Base-by-base conservation (phyloP, 306 rosid genomes). In the Acacia acuminata region DNA sequence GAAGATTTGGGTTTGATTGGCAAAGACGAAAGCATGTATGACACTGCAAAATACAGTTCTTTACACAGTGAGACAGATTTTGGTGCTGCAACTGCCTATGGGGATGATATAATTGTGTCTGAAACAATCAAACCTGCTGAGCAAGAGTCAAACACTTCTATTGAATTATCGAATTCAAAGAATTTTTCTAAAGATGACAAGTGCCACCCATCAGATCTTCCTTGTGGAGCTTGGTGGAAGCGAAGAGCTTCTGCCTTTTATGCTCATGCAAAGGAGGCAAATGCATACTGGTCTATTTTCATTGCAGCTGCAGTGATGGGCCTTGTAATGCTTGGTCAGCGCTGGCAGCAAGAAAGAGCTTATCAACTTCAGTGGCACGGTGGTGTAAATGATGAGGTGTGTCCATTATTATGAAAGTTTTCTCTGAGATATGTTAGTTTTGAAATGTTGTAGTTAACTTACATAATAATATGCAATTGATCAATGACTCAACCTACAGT, bases 221-320 rank as follows among this genome's bases (percentile, higher is more conserved):
- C 98, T 20, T 90, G 98, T 82, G 97, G 94, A 86, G 98, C 95
- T 75, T 96, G 99, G 99, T 96, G 99, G 99, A 96, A 89, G 86
- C 86, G 97, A 82, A 88, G 94, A 83, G 98, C 98, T 86, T 87
- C 92, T 73, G 89, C 97, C 74, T 78, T 94, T 56, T 96, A 94
- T 87, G 84, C 94, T 83, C 94, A 92, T 68, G 99, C 98, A 10
- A 96, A 92, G 87, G 97, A 96, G 38, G 88, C 99, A 70, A 94
- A 90, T 83, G 81, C 97, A 71, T 86, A 86, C 73, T 96, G 99
- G 99, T 96, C 99, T 36, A 82, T 96, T 78, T 89, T 96, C 76
- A 44, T 96, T 75, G 98, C 97, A 50, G 98, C 99, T 79, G 92
- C 99, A 48, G 93, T 96, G 73, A 90, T 94, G 99, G 90, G 90